A percentile compares a stretch with the other conserved stretches of the same genome.
Conservation (phyloP, 345 rosid species). For the Barbarea vulgaris region DNA sequence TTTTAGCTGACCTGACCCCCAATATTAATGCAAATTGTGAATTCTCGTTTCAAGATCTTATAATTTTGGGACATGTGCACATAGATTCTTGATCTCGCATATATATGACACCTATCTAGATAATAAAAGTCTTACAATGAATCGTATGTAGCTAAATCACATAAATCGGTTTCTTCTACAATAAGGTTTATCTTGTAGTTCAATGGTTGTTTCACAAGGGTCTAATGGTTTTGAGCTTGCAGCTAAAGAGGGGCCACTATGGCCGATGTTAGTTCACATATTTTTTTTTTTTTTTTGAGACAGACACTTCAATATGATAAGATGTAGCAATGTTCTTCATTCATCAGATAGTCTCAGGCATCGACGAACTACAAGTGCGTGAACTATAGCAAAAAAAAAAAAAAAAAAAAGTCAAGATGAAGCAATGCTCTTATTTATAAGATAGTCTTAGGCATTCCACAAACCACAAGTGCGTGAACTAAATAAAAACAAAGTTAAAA, state of each 20-base stretch:
- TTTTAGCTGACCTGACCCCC: not conserved
- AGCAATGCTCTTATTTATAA: slow-evolving; percentile 31
- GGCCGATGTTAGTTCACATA: too few species aligned
- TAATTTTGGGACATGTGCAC: too few species aligned
- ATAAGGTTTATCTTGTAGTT: not conserved
- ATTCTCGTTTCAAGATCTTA: too few species aligned
- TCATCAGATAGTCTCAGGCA: not conserved
- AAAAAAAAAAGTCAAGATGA: not conserved
- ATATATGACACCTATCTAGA: too few species aligned
- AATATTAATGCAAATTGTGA: too few species aligned
- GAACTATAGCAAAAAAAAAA: not conserved
- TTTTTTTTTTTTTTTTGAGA: not conserved
- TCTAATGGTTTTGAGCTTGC: too few species aligned
- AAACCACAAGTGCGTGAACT: slow-evolving; percentile 17
- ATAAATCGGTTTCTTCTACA: too few species aligned
- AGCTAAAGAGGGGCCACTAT: too few species aligned
- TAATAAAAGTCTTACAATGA: too few species aligned
- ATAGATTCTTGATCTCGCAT: too few species aligned
- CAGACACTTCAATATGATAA: not conserved
- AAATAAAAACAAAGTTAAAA: slow-evolving; percentile 8
- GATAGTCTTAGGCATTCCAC: slow-evolving; percentile 31
- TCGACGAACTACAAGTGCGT: not conserved
- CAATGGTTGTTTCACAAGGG: not conserved
- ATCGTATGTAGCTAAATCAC: too few species aligned
- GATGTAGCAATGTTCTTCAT: not conserved